These are phyloP conservation scores for Tolypocladium ophioglossoides DNA, from an alignment of 2,329 filamentous ascomycete species.

Conservation along the genomic window DNA sequence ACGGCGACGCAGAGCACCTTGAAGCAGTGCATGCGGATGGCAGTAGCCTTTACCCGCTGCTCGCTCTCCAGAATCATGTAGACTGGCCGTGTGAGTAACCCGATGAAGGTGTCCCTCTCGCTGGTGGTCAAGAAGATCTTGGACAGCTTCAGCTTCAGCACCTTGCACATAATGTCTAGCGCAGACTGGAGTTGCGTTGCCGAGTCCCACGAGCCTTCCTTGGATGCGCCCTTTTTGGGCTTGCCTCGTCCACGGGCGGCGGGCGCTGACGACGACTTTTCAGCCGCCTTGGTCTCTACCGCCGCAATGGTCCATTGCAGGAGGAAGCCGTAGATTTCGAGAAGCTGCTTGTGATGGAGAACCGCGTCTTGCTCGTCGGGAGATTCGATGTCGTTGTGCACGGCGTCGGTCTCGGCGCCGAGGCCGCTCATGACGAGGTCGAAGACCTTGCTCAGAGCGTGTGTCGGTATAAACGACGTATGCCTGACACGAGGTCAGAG, in stretches of 20 bases:
- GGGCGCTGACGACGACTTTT: conserved; percentile 65
- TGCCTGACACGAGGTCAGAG: conserved; percentile 65
- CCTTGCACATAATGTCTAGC: conserved; percentile 91
- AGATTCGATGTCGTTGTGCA: conserved; percentile 76
- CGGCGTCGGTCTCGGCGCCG: conserved; percentile 73
- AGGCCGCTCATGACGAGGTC: conserved; percentile 81
- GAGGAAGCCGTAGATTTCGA: conserved; percentile 91
- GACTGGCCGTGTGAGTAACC: conserved; percentile 81
- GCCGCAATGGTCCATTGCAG: conserved; percentile 91
- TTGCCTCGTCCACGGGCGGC: conserved; percentile 64
- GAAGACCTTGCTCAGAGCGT: conserved; percentile 84
- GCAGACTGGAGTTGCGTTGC: conserved; percentile 77
- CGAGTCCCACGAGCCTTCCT: conserved; percentile 81
- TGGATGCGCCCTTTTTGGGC: conserved; percentile 67
- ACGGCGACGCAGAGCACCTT: conserved; percentile 93
- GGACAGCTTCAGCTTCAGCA: conserved; percentile 81
- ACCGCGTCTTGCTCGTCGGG: conserved; percentile 80
- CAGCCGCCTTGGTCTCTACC: conserved; percentile 87
- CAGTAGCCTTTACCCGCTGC: conserved; percentile 75
- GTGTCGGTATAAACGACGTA: conserved; percentile 65
- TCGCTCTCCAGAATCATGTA: conserved; percentile 94
- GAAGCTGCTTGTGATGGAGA: conserved; percentile 76
- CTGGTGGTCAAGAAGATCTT: conserved; percentile 95
- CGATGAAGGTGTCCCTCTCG: conserved; percentile 89
- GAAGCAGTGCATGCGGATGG: conserved; percentile 93